Evolutionary conservation across 129 eudicot species (phyloP), one percentile per base, ranked within the genome.

Genomic region (Chrysanthemum makinoi): DNA sequence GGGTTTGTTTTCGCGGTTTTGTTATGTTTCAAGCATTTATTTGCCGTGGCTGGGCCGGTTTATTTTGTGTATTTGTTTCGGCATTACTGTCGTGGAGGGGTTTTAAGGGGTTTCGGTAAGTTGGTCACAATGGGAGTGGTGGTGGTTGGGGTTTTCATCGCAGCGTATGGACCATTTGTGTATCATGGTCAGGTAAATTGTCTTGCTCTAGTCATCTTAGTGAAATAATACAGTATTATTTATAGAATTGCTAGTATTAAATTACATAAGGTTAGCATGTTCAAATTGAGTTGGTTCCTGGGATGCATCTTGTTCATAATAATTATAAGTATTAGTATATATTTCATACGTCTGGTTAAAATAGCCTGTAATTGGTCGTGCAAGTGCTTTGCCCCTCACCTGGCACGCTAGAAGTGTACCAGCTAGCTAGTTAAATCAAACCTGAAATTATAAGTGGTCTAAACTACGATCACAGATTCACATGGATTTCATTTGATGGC

Each of bases 1-100:
- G 98, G 98, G 43, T 87, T 93, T 71, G 70, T 93, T 71, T 93
- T 93, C 6, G 96, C 92, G 49, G 85, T 80, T 48, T 79, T 93
- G 81, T 64, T 93, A 69, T 87, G 95, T 80, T 93, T 93, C 62
- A 89, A 93, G 83, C 96, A 93, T 70, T 49, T 93, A 50, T 93
- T 93, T 53, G 96, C 95, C 0, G 98, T 93, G 68, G 95, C 95
- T 47, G 98, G 87, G 33, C 98, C 98, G 0, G 86, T 92, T 70
- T 92, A 92, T 85, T 92, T 92, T 59, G 91, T 92, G 72, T 92
- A 92, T 83, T 64, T 89, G 81, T 80, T 92, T 43, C 70, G 98
- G 80, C 94, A 86, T 74, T 92, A 89, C 71, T 89, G 90, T 19
- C 79, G 88, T 53, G 96, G 98, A 8, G 90, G 93, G 55, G 35